Base-by-base conservation (phyloP, 2,329 filamentous ascomycete genomes). In the Paecilomyces variotii region DNA sequence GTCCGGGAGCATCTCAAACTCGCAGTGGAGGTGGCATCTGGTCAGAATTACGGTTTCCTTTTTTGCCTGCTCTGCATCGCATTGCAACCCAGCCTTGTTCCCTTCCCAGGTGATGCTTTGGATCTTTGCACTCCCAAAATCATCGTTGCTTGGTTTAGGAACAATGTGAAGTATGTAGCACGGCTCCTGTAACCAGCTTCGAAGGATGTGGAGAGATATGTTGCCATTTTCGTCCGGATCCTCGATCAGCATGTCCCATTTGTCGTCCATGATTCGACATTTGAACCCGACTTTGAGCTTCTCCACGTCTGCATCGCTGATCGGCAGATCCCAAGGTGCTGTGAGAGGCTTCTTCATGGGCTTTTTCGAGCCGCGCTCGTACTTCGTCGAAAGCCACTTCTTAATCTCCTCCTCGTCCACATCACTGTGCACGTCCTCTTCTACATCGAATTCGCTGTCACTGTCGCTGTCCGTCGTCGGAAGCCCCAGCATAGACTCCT, bases 231-330 rank as follows among this genome's bases (percentile, higher is more conserved):
- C 55, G 54, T 65, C 60, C 39, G 62, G 62, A 50, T 65, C 61
- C 58, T 64, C 60, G 49, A 63, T 53, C 25, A 61, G 55, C 19
- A 67, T 53, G 52, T 64, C 60, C 61, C 60, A 67, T 57, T 64
- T 67, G 35, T 65, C 59, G 30, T 65, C 64, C 63, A 64, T 65
- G 54, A 54, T 55, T 54, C 28, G 55, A 35, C 64, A 61, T 57
- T 54, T 60, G 56, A 63, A 64, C 53, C 65, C 63, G 55, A 57
- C 59, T 56, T 64, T 67, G 53, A 65, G 56, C 60, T 63, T 65
- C 54, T 63, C 61, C 60, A 67, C 53, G 59, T 67, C 65, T 39
- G 57, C 49, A n/a, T 63, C 57, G 57, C 61, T 65, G 58, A 65
- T 64, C 10, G 59, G 52, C 32, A 64, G 57, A 56, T 52, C 63